A percentile compares a stretch with the other conserved stretches of the same genome.
phyloP scores from a whole-genome alignment of 805 yeast genomes.

The Scheffersomyces spartinae region DNA sequence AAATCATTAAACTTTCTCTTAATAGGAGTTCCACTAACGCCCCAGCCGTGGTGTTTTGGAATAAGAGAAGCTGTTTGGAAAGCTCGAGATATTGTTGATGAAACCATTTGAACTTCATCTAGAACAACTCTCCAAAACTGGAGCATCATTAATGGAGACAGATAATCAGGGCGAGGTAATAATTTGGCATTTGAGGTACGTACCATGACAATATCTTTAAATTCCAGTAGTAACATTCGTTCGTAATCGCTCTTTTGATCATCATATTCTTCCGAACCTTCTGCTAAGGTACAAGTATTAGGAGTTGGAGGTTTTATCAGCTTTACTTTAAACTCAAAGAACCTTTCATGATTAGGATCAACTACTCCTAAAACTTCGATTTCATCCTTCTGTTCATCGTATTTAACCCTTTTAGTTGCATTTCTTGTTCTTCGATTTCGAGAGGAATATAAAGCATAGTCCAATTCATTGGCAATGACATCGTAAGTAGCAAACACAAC shows the following conservation, averaged over 20 bases:
- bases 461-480: slow-evolving; percentile 62
- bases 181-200: too few species aligned
- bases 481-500: slow-evolving; percentile 72
- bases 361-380: slow-evolving; percentile 3
- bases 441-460: slow-evolving; percentile 66
- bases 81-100: slow-evolving; percentile 59
- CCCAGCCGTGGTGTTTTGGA: slow-evolving; percentile 90
- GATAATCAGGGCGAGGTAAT: too few species aligned
- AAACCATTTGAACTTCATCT: slow-evolving; percentile 94
- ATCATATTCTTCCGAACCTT: slow-evolving; percentile 6
- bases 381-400: slow-evolving; percentile 4
- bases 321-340: slow-evolving; percentile 9
- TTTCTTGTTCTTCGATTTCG: slow-evolving; percentile 35
- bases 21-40: slow-evolving; percentile 92
- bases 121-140: slow-evolving; percentile 86
- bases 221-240: slow-evolving; percentile 6
- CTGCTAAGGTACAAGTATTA: slow-evolving; percentile 5
- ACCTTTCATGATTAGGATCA: background rate
- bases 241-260: slow-evolving; percentile 10
- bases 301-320: slow-evolving; percentile 15
- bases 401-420: slow-evolving; percentile 16
- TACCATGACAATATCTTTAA: background rate
- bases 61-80: slow-evolving; percentile 71
- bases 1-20: slow-evolving; percentile 56
- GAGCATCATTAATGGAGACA: slow-evolving; percentile 70